Evolutionary conservation across 176 grass and related monocot species (phyloP), one percentile per base, ranked within the genome.

Genomic region (Raddia distichophylla): DNA sequence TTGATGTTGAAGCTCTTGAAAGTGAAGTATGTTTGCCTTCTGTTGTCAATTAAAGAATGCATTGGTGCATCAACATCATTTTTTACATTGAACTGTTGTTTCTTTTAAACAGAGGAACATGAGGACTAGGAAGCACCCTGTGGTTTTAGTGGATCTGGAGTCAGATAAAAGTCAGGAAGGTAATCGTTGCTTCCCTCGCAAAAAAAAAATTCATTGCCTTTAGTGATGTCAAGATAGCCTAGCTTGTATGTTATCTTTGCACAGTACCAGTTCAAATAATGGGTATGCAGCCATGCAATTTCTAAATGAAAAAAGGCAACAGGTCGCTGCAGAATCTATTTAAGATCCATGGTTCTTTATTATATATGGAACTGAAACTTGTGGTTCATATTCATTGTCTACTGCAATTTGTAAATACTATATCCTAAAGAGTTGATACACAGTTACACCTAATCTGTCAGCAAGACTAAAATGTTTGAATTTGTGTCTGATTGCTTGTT

Each of bases 1-100:
- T 86, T 37, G 84, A 86, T 65, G 69, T 80, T 12, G 84, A 86
- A 47, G 40, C 77, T 58, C 70, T 75, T 37, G 69, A 17, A 3
- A 60, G 80, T 56, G 60, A 68, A 64, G 77, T 86, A 14, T 11
- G 72, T 72, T 70, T 55, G 10, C 46, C 51, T 19, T 57, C 15
- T 69, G 54, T 35, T 49, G 1, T 47, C 20, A n/a, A 35, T 47
- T 13, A 20, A 34, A 52, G 13, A 16, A 34, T 67, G 64, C 7
- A 67, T 4, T 35, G 42, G 7, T 66, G 63, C 7, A 18, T 42
- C 77, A 33, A 19, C 19, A 18, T 63, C 42, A 52, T 40, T 72
- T 46, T 46, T 59, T 49, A 45, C 61, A 57, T 59, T 1, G 50
- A 46, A 5, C 64, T 67, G 53, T 8, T 13, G 18, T 85, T 69